Evolutionary conservation across 306 rosid genomes (phyloP).

Genomic region (Vigna hirtella): DNA sequence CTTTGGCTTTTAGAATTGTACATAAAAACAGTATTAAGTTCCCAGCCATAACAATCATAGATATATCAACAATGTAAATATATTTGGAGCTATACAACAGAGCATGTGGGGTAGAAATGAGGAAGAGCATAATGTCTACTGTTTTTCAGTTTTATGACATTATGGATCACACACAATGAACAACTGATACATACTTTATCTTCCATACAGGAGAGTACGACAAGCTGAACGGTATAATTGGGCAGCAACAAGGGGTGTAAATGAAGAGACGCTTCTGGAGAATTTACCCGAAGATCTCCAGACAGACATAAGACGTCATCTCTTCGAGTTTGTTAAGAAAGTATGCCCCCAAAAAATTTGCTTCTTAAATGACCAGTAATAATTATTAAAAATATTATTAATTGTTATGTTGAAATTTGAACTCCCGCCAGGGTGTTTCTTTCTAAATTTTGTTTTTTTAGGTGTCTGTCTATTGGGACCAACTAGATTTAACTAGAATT

Average conservation of each 20-base stretch:
- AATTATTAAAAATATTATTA: background rate
- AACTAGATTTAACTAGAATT: background rate
- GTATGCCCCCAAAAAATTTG: constrained; percentile 33
- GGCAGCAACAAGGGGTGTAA: constrained; percentile 95
- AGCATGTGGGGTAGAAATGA: constrained; percentile 7
- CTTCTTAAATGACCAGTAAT: constrained; percentile 20
- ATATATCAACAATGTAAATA: background rate
- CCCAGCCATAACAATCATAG: background rate
- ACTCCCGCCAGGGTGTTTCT: background rate
- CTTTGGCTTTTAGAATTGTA: too few species aligned
- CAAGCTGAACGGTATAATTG: constrained; percentile 81
- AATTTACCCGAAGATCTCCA: constrained; percentile 90
- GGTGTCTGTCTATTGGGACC: background rate
- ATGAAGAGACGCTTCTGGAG: constrained; percentile 76
- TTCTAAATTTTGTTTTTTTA: constrained; percentile 1
- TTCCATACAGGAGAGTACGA: constrained; percentile 68
- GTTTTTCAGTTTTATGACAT: background rate
- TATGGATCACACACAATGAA: background rate
- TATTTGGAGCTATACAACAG: background rate
- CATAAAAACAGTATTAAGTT: background rate
- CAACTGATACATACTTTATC: constrained; percentile 23
- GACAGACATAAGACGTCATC: constrained; percentile 86
- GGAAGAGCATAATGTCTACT: background rate
- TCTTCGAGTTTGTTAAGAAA: constrained; percentile 51
- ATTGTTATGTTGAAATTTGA: background rate